Evolutionary conservation across 306 rosid genomes (phyloP).

Genomic region (Trifolium dubium): DNA sequence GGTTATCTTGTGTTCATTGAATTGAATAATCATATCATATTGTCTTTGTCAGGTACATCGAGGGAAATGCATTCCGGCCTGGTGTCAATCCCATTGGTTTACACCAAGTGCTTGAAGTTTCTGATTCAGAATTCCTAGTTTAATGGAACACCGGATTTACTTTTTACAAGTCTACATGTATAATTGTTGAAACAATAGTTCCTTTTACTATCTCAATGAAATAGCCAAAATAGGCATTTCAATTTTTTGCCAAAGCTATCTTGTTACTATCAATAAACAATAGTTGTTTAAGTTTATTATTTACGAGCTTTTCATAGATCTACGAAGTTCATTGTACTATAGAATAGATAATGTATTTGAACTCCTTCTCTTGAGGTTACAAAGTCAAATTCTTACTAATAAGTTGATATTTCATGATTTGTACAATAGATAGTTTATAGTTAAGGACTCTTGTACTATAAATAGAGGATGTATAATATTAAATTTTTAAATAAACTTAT

Average conservation of each 20-base stretch:
- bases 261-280: conserved; percentile 23
- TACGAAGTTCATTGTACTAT: conserved; percentile 17
- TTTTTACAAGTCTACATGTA: conserved; percentile 32
- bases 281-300: conserved; percentile 6
- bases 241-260: conserved; percentile 44
- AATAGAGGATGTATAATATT: too few relatives aligned
- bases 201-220: conserved; percentile 48
- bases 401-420: too few relatives aligned
- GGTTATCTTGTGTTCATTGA: conserved; percentile 16
- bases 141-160: conserved; percentile 45
- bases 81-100: conserved; percentile 83
- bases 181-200: conserved; percentile 25
- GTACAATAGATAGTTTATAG: too few relatives aligned
- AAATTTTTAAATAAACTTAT: too few relatives aligned
- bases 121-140: conserved; percentile 85
- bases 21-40: conserved; percentile 30
- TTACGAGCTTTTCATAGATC: conserved; percentile 35
- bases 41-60: conserved; percentile 65
- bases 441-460: too few relatives aligned
- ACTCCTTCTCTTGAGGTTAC: too few relatives aligned
- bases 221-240: conserved; percentile 50
- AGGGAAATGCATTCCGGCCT: conserved; percentile 87
- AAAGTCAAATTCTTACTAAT: too few relatives aligned
- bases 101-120: conserved; percentile 92
- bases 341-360: background rate